A percentile compares a stretch with the other conserved stretches of the same genome.
Conservation (phyloP, 331 rosid species). For the Rosa hybrid region DNA sequence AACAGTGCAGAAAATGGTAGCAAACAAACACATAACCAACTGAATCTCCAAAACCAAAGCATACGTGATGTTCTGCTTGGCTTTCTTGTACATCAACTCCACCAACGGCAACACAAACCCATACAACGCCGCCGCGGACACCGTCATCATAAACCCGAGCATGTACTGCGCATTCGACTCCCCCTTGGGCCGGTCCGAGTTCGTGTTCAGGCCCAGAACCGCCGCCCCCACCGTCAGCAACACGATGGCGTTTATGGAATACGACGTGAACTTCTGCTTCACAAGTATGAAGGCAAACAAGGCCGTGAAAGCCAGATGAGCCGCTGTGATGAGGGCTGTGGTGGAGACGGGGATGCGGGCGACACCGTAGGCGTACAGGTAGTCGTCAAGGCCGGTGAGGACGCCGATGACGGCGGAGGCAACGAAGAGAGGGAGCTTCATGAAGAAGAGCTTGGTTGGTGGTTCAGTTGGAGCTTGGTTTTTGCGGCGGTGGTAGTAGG, state of each 20-base stretch:
- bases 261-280: constrained; percentile 68
- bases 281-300: constrained; percentile 67
- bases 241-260: constrained; percentile 56
- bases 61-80: constrained; percentile 58
- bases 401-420: constrained; percentile 57
- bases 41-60: constrained; percentile 78
- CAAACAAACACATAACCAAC: constrained; percentile 64
- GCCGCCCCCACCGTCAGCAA: constrained; percentile 64
- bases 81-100: constrained; percentile 62
- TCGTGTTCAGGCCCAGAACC: constrained; percentile 54
- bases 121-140: constrained; percentile 65
- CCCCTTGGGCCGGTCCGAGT: constrained; percentile 59
- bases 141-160: constrained; percentile 62
- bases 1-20: constrained; percentile 58
- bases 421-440: constrained; percentile 41
- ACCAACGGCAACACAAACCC: constrained; percentile 73
- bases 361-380: constrained; percentile 71
- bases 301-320: constrained; percentile 88
- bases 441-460: constrained; percentile 24
- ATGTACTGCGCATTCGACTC: constrained; percentile 52
- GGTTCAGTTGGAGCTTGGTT: not conserved
- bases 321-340: constrained; percentile 54
- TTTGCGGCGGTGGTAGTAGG: constrained; percentile 38
- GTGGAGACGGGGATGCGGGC: constrained; percentile 82
- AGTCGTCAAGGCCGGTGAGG: constrained; percentile 73